phyloP scores from a whole-genome alignment of 2,329 filamentous ascomycete genomes.

The Fusarium coicis region DNA sequence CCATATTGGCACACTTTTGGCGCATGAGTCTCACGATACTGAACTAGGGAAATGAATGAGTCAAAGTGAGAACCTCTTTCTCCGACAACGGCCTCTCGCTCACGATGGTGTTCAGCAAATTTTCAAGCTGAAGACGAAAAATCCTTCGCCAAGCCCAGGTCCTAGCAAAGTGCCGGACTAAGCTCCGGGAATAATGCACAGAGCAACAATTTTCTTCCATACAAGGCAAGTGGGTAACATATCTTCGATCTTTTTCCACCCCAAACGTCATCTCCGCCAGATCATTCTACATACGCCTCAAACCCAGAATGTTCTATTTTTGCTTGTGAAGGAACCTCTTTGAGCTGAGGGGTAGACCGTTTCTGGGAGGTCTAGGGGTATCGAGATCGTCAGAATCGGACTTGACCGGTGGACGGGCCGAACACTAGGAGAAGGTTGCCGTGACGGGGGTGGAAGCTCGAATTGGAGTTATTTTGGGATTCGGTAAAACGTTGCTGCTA shows the following conservation, averaged over 20 bases:
- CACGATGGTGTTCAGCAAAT: constrained; percentile 22
- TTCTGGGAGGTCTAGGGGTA: not conserved
- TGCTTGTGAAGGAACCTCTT: not conserved
- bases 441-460: not conserved
- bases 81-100: constrained; percentile 16
- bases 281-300: not conserved
- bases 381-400: constrained; percentile 1
- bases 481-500: not conserved
- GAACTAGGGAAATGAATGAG: not conserved
- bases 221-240: constrained; percentile 28
- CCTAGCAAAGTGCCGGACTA: not conserved
- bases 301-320: not conserved
- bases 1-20: not conserved
- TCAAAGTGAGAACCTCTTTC: constrained; percentile 7
- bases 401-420: constrained; percentile 5
- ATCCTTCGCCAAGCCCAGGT: not conserved
- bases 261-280: constrained; percentile 7
- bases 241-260: not conserved
- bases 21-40: not conserved
- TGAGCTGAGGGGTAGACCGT: not conserved
- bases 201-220: constrained; percentile 6
- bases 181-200: constrained; percentile 16
- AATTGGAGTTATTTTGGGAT: not conserved
- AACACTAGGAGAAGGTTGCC: not conserved
- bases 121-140: not conserved